Evolutionary conservation across 2,329 filamentous ascomycete species (phyloP).

Genomic region (Lecanicillium sp.): DNA sequence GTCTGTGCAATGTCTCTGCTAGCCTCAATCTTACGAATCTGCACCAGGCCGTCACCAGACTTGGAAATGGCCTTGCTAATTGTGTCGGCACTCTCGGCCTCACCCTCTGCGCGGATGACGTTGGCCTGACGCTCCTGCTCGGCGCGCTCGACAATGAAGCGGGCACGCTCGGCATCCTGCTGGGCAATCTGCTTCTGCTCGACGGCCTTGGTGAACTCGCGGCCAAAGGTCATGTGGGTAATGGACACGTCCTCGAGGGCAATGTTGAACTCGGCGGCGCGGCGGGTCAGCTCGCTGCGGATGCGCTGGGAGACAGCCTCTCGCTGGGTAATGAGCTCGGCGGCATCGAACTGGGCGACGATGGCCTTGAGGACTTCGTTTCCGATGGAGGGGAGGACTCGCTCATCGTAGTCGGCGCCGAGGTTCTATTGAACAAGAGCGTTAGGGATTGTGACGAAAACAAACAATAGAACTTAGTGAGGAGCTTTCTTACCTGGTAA

Average conservation of each 20-base stretch:
- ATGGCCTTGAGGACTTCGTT: slow-evolving; percentile 99
- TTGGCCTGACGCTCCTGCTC: slow-evolving; percentile 98
- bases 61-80: slow-evolving; percentile 92
- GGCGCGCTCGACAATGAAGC: slow-evolving; percentile 97
- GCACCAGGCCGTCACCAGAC: slow-evolving; percentile 84
- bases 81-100: slow-evolving; percentile 92
- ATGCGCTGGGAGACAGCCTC: slow-evolving; percentile 95
- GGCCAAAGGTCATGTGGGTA: slow-evolving; percentile 99
- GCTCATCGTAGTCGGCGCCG: slow-evolving; percentile 96
- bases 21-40: slow-evolving; percentile 96
- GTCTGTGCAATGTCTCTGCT: slow-evolving; percentile 92
- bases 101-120: slow-evolving; percentile 95
- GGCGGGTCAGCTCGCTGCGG: slow-evolving; percentile 82
- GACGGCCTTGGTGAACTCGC: slow-evolving; percentile 96
- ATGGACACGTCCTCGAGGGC: slow-evolving; percentile 97
- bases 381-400: slow-evolving; percentile 94
- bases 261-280: slow-evolving; percentile 96
- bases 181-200: slow-evolving; percentile 99
- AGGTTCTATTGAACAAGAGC: slow-evolving; percentile 73
- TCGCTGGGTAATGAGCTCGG: slow-evolving; percentile 96
- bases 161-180: slow-evolving; percentile 93
- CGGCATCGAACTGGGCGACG: slow-evolving; percentile 96
- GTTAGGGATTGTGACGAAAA: too few species aligned
- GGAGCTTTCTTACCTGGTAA: slow-evolving; percentile 69
- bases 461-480: too few species aligned